phyloP scores from a whole-genome alignment of 148 eudicot species.

The Spergularia bocconei region DNA sequence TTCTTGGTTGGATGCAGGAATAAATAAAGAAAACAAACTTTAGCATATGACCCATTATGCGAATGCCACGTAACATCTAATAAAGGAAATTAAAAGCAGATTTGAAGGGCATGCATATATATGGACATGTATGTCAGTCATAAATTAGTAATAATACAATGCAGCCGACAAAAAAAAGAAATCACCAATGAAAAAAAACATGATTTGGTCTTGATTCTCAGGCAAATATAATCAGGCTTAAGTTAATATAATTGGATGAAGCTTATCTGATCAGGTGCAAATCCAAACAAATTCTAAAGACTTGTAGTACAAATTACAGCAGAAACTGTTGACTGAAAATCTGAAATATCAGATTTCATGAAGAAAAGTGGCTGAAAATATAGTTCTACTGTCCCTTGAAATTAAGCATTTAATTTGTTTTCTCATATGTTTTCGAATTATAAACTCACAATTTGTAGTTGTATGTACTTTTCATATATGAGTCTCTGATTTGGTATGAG shows the following conservation, averaged over 20 bases:
- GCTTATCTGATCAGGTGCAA: neutral
- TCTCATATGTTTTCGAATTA: too few species aligned
- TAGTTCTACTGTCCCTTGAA: too few species aligned
- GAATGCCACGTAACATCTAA: neutral
- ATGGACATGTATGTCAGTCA: neutral
- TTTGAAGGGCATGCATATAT: neutral
- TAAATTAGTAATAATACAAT: neutral
- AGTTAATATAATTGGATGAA: too few species aligned
- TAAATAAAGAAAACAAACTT: constrained; percentile 1
- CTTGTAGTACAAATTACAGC: too few species aligned
- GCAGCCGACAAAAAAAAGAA: constrained; percentile 6
- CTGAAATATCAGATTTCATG: too few species aligned
- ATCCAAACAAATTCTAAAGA: too few species aligned
- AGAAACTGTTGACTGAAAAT: too few species aligned
- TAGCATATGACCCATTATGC: neutral
- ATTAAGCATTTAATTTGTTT: too few species aligned
- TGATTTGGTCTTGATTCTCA: constrained; percentile 39
- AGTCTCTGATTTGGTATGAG: too few species aligned
- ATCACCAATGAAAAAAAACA: neutral
- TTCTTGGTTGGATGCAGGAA: constrained; percentile 14
- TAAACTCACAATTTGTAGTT: too few species aligned
- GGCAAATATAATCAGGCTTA: constrained; percentile 11
- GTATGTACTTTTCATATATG: too few species aligned
- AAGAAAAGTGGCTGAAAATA: too few species aligned
- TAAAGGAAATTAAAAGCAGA: neutral